These are phyloP conservation scores for Populus alba DNA, from an alignment of 345 rosid species.

Conservation along the genomic window DNA sequence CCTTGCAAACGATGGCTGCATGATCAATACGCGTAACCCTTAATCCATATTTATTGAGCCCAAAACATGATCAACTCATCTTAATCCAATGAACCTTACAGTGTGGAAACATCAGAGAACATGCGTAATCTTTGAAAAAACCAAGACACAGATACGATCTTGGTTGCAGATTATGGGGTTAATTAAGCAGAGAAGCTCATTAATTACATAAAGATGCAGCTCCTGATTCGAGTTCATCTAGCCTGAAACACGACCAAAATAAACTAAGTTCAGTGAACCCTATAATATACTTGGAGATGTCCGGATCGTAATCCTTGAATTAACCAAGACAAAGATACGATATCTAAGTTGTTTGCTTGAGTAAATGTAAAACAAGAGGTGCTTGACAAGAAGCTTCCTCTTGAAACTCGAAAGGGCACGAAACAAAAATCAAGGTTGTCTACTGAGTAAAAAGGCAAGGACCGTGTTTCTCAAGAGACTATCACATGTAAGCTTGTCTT, in stretches of 20 bases:
- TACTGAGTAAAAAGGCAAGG: constrained; percentile 20
- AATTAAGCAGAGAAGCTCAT: background rate
- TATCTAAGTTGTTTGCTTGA: background rate
- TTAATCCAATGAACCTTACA: constrained; percentile 18
- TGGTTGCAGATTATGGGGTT: background rate
- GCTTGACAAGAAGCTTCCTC: background rate
- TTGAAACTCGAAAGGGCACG: background rate
- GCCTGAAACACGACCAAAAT: background rate
- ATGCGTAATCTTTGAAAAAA: constrained; percentile 22
- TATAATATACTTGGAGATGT: background rate
- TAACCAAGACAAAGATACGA: constrained; percentile 5
- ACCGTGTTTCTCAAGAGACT: constrained; percentile 38
- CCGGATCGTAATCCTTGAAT: background rate
- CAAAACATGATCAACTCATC: background rate
- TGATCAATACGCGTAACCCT: background rate
- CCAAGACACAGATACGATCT: constrained; percentile 35
- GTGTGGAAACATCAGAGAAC: background rate
- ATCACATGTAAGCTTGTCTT: constrained; percentile 41
- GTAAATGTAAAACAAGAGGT: background rate
- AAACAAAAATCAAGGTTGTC: constrained; percentile 33
- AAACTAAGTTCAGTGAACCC: constrained; percentile 2
- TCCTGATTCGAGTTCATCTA: background rate
- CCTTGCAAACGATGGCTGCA: background rate
- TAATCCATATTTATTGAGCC: background rate
- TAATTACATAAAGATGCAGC: background rate